Base-by-base conservation (phyloP, 208 protist genomes). In the Herpetomonas samuelpessoai region DNA sequence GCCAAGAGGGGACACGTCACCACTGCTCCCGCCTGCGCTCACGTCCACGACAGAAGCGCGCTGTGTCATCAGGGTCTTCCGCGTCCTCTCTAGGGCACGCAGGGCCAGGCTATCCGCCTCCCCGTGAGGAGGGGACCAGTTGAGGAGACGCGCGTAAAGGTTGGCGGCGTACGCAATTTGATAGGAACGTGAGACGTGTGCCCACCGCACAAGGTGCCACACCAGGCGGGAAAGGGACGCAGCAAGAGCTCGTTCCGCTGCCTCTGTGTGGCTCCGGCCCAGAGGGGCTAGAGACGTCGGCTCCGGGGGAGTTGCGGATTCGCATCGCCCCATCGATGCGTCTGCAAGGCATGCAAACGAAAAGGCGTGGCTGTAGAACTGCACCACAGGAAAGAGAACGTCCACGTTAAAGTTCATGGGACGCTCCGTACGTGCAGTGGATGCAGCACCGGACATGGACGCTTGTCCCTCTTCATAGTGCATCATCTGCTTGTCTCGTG, bases 351-450 rank as follows among this genome's bases (percentile, higher is more conserved):
- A 18, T 14, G 9, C 7, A 28, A 65, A 57, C 10, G 51, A 29
- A 16, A 3, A 16, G 27, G 3, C 7, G 31, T 51, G 52, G 12
- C 29, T 7, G 27, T 48, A 14, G 10, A 65, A 35, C 46, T 65
- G 60, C 51, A 65, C 29, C 3, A 57, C 51, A n/a, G 60, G 51
- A 9, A 57, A 26, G 2, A 65, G 25, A 10, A n/a, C 19, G 27
- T 65, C 60, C 3, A 65, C 30, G 41, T 44, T 56, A 39, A 65
- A 58, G 38, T 57, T 56, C 19, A 29, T 58, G 21, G 19, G 24
- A 29, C 21, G 49, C 44, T 48, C 44, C 44, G 44, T 48, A 4
- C 19, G 9, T 19, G 16, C 44, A 19, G 35, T 16, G 16, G 35
- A n/a, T n/a, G n/a, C 35, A 41, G 35, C 16, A 16, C 10, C 35